phyloP scores from a whole-genome alignment of 192 early-diverging fungal species.

The Gamsiella multidivaricata region DNA sequence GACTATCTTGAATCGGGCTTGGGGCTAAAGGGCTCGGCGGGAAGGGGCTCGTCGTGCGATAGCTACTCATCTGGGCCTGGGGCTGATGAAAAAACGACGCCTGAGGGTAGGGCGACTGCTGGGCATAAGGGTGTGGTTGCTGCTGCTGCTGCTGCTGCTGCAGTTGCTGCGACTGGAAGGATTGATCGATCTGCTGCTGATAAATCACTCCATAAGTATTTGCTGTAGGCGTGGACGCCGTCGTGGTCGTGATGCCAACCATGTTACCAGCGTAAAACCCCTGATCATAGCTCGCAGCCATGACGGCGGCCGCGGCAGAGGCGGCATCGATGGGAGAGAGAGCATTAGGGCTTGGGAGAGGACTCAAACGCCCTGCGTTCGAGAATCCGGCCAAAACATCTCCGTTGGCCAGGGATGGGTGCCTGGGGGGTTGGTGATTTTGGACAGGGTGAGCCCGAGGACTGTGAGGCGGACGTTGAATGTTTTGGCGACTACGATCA shows the following conservation, averaged over 20 bases:
- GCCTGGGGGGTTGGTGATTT: not conserved
- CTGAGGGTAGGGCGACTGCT: conserved; percentile 42
- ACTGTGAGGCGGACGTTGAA: conserved; percentile 4
- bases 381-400: not conserved
- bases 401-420: not conserved
- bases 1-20: conserved; percentile 30
- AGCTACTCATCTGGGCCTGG: conserved; percentile 16
- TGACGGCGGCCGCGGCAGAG: not conserved
- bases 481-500: conserved; percentile 20
- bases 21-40: conserved; percentile 31
- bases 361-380: conserved; percentile 22
- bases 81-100: conserved; percentile 10
- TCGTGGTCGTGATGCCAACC: not conserved
- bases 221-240: not conserved
- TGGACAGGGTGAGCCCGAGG: conserved; percentile 3
- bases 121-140: conserved; percentile 27
- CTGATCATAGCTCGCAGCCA: not conserved
- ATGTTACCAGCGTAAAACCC: conserved; percentile 8
- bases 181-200: conserved; percentile 4
- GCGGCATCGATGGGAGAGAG: conserved; percentile 17
- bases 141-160: conserved; percentile 12
- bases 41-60: conserved; percentile 30
- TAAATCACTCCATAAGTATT: conserved; percentile 12
- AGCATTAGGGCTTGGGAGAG: conserved; percentile 7
- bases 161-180: conserved; percentile 10